phyloP scores from a whole-genome alignment of 139 green algal species.

The Marvania coccoides region DNA sequence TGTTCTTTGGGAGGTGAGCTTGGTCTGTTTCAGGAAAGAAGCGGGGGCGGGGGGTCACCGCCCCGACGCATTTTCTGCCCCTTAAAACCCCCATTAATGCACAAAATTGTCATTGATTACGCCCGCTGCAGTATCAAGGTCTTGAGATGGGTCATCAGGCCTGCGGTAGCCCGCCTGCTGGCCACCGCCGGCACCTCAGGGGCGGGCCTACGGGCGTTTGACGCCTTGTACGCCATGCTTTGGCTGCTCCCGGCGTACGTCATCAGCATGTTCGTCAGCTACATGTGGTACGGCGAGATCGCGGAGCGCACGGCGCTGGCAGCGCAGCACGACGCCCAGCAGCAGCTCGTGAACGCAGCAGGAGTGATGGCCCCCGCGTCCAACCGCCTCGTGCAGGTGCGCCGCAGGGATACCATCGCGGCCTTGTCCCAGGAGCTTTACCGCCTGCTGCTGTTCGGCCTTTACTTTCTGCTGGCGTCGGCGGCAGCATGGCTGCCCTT shows the following conservation, averaged over 20 bases:
- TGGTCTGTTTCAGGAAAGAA: not conserved
- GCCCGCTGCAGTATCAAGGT: not conserved
- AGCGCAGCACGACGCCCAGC: slow-evolving; percentile 10
- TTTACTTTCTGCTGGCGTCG: slow-evolving; percentile 51
- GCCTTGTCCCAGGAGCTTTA: slow-evolving; percentile 58
- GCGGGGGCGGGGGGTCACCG: not conserved
- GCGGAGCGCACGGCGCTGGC: slow-evolving; percentile 25
- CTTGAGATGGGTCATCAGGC: not conserved
- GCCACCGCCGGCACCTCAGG: not conserved
- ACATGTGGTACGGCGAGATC: slow-evolving; percentile 61
- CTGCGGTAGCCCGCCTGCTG: slow-evolving; percentile 34
- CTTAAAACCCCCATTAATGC: not conserved
- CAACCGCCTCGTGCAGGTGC: not conserved
- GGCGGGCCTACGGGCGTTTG: slow-evolving; percentile 6
- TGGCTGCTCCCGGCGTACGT: slow-evolving; percentile 70
- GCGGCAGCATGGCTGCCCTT: slow-evolving; percentile 28
- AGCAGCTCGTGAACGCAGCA: slow-evolving; percentile 1
- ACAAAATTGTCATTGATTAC: not conserved
- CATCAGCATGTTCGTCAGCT: slow-evolving; percentile 62
- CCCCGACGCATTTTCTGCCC: not conserved
- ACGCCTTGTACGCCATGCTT: slow-evolving; percentile 31
- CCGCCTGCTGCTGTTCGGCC: slow-evolving; percentile 49
- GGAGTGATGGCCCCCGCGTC: not conserved
- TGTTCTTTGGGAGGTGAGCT: slow-evolving; percentile 57
- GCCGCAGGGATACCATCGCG: not conserved